These are phyloP conservation scores for Datura wrightii DNA, from an alignment of 257 asterid species.

Conservation along the genomic window DNA sequence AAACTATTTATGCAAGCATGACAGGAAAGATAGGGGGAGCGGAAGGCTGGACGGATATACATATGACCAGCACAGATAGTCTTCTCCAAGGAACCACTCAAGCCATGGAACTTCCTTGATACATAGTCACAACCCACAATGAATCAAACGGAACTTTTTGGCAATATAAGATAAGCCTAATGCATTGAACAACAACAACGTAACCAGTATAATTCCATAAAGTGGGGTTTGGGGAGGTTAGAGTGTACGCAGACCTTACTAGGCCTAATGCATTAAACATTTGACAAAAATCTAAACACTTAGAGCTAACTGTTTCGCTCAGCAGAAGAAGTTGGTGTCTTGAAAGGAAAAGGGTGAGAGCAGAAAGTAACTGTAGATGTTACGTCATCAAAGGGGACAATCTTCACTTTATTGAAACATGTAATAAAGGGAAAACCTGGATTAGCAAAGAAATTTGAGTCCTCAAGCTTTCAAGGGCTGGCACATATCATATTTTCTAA, in stretches of 20 bases:
- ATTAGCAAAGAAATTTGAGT: background rate
- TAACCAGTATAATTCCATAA: no score
- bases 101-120: background rate
- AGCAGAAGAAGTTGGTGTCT: background rate
- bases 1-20: background rate
- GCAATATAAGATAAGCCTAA: background rate
- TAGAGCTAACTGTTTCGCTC: background rate
- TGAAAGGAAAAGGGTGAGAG: background rate
- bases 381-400: background rate
- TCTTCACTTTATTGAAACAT: background rate
- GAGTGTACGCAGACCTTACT: background rate
- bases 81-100: background rate
- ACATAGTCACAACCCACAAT: background rate
- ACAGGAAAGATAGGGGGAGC: background rate
- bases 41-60: background rate
- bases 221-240: no score
- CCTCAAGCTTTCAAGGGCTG: background rate
- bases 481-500: background rate
- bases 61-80: background rate
- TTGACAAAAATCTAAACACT: background rate
- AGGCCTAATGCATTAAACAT: background rate
- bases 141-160: background rate
- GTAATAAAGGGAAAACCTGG: background rate
- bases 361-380: background rate
- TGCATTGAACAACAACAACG: no score